phyloP scores from a whole-genome alignment of 495 filamentous ascomycete genomes.

The Penicillium nucicola region DNA sequence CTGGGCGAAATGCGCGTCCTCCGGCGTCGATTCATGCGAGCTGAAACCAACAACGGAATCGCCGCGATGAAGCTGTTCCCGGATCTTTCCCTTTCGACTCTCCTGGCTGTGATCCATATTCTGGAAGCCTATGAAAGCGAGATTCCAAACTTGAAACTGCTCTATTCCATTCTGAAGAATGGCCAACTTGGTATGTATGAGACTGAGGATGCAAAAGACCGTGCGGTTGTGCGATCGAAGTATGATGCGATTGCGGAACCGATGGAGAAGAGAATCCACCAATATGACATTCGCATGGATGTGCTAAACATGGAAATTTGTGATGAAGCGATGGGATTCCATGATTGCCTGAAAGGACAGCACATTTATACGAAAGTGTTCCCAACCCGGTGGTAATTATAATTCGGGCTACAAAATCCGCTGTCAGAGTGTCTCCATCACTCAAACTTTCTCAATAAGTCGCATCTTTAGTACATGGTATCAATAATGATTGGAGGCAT shows the following conservation, averaged over 20 bases:
- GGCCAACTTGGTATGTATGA: constrained; percentile 8
- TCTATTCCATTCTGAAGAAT: constrained; percentile 13
- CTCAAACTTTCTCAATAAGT: too few relatives aligned
- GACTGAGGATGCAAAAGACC: background rate
- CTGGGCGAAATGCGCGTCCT: background rate
- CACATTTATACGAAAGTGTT: constrained; percentile 8
- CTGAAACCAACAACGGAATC: constrained; percentile 10
- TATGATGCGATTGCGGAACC: constrained; percentile 12
- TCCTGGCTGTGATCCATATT: constrained; percentile 16
- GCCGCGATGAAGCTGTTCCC: constrained; percentile 15
- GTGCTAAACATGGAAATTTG: constrained; percentile 14
- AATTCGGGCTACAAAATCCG: too few relatives aligned
- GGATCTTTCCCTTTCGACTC: constrained; percentile 12
- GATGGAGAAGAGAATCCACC: constrained; percentile 8
- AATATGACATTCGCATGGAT: constrained; percentile 13
- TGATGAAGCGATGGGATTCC: constrained; percentile 10
- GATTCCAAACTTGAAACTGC: constrained; percentile 7
- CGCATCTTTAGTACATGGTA: too few relatives aligned
- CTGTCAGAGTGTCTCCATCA: too few relatives aligned
- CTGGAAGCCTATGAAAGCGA: constrained; percentile 20
- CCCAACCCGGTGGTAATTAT: background rate
- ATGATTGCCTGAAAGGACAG: background rate
- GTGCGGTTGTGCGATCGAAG: background rate
- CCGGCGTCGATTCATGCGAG: constrained; percentile 2
- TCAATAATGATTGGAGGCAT: too few relatives aligned